A percentile compares a stretch with the other conserved stretches of the same genome.
phyloP scores from a whole-genome alignment of 2,329 filamentous ascomycete species.

The Diaporthe longicolla region DNA sequence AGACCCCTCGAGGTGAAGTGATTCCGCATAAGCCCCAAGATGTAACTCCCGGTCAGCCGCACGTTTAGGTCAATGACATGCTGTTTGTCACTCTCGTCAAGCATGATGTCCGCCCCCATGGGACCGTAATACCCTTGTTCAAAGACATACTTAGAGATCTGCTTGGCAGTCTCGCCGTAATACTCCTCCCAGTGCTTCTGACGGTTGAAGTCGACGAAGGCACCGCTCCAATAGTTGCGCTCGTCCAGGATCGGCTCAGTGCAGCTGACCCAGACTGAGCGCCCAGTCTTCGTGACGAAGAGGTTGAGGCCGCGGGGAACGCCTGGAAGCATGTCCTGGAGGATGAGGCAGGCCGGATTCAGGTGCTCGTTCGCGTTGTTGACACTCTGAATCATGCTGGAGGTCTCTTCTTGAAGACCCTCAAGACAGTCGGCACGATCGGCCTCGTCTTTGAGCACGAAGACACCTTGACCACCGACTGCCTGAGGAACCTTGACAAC shows the following conservation, averaged over 20 bases:
- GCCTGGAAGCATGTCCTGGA: constrained; percentile 24
- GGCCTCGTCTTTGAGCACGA: constrained; percentile 21
- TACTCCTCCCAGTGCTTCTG: constrained; percentile 17
- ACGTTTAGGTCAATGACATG: constrained; percentile 34
- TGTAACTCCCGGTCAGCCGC: constrained; percentile 9
- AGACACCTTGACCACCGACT: constrained; percentile 31
- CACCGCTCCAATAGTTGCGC: constrained; percentile 23
- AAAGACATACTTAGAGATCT: constrained; percentile 18
- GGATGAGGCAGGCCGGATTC: constrained; percentile 6
- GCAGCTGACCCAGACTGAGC: constrained; percentile 25
- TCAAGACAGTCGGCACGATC: constrained; percentile 22
- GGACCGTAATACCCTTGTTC: constrained; percentile 30
- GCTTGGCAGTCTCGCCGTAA: constrained; percentile 18
- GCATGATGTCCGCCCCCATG: constrained; percentile 33
- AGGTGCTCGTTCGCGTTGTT: constrained; percentile 9
- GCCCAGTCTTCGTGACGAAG: constrained; percentile 21
- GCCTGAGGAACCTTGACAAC: constrained; percentile 30
- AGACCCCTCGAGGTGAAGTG: constrained; percentile 17
- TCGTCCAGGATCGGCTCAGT: constrained; percentile 22
- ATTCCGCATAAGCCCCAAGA: constrained; percentile 23
- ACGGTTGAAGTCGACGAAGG: constrained; percentile 27
- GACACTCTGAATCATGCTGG: constrained; percentile 3
- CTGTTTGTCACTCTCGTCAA: constrained; percentile 13
- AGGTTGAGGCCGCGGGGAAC: constrained; percentile 11
- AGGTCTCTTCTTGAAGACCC: constrained; percentile 15